phyloP scores from a whole-genome alignment of 2,329 filamentous ascomycete species.

The Myriosclerotinia scirpicola region DNA sequence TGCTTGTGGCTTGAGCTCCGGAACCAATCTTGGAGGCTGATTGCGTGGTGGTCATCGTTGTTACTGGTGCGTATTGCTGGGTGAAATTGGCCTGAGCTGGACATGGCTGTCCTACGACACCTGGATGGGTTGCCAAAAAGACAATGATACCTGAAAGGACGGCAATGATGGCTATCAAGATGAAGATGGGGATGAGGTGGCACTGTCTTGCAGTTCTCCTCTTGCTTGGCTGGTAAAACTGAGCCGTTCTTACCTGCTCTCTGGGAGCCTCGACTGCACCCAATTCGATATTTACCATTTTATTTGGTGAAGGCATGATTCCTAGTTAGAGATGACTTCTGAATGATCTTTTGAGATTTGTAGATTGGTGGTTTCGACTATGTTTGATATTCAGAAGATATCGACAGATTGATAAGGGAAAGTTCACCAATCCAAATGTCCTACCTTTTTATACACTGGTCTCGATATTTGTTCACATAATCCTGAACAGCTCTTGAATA shows the following conservation, averaged over 20 bases:
- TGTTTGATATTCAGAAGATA: neutral
- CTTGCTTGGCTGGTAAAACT: neutral
- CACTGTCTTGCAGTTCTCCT: neutral
- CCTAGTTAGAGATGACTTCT: too few species aligned
- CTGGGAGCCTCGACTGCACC: neutral
- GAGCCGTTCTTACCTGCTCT: neutral
- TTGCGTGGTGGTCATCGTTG: neutral
- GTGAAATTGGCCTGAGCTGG: neutral
- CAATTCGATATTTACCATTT: neutral
- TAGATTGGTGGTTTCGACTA: neutral
- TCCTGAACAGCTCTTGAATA: neutral
- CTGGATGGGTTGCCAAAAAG: neutral
- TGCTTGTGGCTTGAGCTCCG: neutral
- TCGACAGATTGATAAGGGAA: neutral
- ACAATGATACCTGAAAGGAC: neutral
- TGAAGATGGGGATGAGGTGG: neutral
- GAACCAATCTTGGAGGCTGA: neutral
- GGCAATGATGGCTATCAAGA: neutral
- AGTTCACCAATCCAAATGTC: neutral
- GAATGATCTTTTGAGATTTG: neutral
- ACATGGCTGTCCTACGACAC: slow-evolving; percentile 5
- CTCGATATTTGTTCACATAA: neutral
- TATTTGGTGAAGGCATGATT: neutral
- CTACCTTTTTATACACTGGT: neutral
- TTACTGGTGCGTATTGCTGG: neutral